phyloP scores from a whole-genome alignment of 2,329 filamentous ascomycete genomes.

The Aspergillus carbonarius region DNA sequence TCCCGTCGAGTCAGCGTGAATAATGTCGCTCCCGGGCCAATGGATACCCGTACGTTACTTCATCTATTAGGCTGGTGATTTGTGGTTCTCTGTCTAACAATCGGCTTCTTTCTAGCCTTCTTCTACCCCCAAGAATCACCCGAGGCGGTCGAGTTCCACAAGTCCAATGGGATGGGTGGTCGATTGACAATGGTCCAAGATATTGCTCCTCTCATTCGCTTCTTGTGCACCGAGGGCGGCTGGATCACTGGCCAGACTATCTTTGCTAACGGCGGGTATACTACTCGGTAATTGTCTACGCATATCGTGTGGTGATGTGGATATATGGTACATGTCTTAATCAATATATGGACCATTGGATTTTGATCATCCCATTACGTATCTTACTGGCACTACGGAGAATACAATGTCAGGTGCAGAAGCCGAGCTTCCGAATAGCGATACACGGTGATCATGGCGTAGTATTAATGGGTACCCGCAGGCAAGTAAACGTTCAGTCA shows the following conservation, averaged over 20 bases:
- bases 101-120: constrained; percentile 34
- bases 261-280: constrained; percentile 52
- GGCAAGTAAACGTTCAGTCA: not conserved
- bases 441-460: not conserved
- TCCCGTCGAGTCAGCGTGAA: constrained; percentile 54
- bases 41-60: constrained; percentile 47
- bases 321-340: no score
- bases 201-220: constrained; percentile 48
- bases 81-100: not conserved
- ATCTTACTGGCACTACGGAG: no score
- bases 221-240: constrained; percentile 45
- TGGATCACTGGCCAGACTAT: constrained; percentile 52
- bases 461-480: not conserved
- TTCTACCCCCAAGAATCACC: constrained; percentile 47
- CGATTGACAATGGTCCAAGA: constrained; percentile 46
- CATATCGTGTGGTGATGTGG: not conserved
- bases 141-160: constrained; percentile 48
- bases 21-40: constrained; percentile 55
- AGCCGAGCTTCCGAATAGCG: not conserved
- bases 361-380: no score
- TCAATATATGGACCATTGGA: no score
- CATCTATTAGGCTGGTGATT: no score
- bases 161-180: constrained; percentile 44
- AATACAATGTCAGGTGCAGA: not conserved
- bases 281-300: constrained; percentile 36